Base-by-base conservation (phyloP, 2,329 filamentous ascomycete species). In the Byssothecium circinans region DNA sequence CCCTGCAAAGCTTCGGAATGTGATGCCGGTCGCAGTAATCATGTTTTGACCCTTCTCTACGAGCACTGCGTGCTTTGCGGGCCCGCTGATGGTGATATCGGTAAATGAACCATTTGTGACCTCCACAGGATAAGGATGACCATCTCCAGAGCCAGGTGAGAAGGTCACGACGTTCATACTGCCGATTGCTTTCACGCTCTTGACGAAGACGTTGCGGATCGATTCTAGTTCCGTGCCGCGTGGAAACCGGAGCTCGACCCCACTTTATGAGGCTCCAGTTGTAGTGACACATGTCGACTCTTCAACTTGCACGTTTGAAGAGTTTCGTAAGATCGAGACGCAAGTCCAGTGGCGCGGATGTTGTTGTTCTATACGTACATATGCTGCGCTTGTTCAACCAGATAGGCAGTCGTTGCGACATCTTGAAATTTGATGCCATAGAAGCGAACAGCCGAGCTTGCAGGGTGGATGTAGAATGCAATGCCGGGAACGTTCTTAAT, bases 331-430 rank as follows among this genome's bases (percentile, higher is more conserved):
- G 17, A 54, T 36, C 3, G 22, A 22, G 7, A 57, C 49, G 30
- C 52, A 57, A 15, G 48, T 8, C 15, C 35, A 10, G 34, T 42
- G n/a, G 54, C 48, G 8, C 41, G 43, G 7, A 57, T 37, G 7
- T 42, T 52, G 33, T 49, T 51, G 43, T 53, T 51, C 49, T 45
- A 54, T 11, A 54, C 18, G 34, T 57, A 57, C 8, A 54, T 47
- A 33, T 54, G 52, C 17, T 50, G 41, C 2, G 52, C 38, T 15
- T 49, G 18, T 8, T 53, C 49, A 10, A 54, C 27, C 7, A 23
- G 23, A 27, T 37, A 46, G 7, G 34, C 44, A 4, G 41, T 45
- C 2, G 15, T 25, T 8, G 45, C 42, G 2, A 30, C 29, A 19
- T 20, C 42, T 11, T 29, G 22, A 18, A 52, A 42, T 2, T 52